Conservation (phyloP, 371 early-diverging fungal genomes). For the Mucor irregularis region DNA sequence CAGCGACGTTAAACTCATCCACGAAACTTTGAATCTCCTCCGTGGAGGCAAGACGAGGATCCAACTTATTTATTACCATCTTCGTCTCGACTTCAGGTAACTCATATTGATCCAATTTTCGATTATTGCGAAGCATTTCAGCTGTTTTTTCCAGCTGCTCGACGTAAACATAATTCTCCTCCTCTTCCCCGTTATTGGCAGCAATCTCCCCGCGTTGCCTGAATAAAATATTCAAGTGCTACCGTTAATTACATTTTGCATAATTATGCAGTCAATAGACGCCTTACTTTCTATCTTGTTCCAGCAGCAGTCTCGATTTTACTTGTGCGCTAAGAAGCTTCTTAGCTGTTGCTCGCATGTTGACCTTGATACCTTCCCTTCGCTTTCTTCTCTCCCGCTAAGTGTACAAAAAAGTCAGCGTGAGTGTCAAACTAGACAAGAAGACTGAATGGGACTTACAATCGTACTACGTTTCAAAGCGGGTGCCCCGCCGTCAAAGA, state of each 20-base stretch:
- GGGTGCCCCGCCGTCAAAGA: conserved; percentile 94
- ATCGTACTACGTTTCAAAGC: conserved; percentile 80
- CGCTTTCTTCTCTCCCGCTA: conserved; percentile 61
- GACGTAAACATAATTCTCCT: conserved; percentile 38
- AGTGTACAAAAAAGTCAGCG: not conserved
- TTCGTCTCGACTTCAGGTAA: conserved; percentile 45
- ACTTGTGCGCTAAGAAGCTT: conserved; percentile 82
- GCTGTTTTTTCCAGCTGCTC: conserved; percentile 36
- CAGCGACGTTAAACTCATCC: conserved; percentile 51
- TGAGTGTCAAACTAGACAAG: not conserved
- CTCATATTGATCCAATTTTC: conserved; percentile 75
- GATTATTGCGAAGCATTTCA: conserved; percentile 34
- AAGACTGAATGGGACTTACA: conserved; percentile 39
- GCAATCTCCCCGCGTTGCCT: no score
- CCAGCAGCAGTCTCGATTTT: conserved; percentile 58
- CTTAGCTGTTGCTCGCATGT: conserved; percentile 75
- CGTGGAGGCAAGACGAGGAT: conserved; percentile 68
- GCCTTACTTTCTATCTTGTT: conserved; percentile 43
- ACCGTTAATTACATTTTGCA: no score
- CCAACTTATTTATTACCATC: conserved; percentile 23
- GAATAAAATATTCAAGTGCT: no score
- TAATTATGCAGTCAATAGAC: not conserved
- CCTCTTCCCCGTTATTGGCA: no score
- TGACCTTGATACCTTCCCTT: conserved; percentile 52
- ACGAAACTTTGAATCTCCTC: conserved; percentile 66